A percentile compares a stretch with the other conserved stretches of the same genome.
Evolutionary conservation across 2,329 filamentous ascomycete species (phyloP).

Genomic region (Diaporthe vaccinii): DNA sequence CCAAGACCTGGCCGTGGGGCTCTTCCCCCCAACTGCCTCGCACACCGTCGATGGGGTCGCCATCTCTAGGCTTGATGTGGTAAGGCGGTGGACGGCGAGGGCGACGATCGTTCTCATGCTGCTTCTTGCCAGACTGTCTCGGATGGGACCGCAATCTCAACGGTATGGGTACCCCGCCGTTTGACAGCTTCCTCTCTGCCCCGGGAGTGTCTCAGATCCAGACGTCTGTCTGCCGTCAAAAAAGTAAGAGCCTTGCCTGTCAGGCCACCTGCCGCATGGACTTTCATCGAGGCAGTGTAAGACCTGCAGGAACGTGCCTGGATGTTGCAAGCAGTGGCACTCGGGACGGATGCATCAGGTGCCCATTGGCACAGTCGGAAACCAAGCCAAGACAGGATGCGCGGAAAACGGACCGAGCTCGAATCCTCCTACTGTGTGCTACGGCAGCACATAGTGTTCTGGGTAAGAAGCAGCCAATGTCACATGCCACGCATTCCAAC

Average conservation of each 20-base stretch:
- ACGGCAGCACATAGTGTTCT: neutral
- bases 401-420: slow-evolving; percentile 26
- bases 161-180: slow-evolving; percentile 31
- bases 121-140: slow-evolving; percentile 32
- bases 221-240: neutral
- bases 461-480: slow-evolving; percentile 21
- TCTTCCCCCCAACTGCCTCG: slow-evolving; percentile 15
- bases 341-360: neutral
- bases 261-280: slow-evolving; percentile 27
- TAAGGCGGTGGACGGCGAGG: slow-evolving; percentile 23
- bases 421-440: slow-evolving; percentile 21
- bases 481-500: neutral
- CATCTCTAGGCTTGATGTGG: slow-evolving; percentile 26
- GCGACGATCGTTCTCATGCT: slow-evolving; percentile 19
- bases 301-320: slow-evolving; percentile 21
- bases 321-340: slow-evolving; percentile 10
- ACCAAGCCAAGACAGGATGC: slow-evolving; percentile 27
- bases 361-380: slow-evolving; percentile 18
- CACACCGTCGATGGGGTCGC: slow-evolving; percentile 32
- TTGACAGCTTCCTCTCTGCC: slow-evolving; percentile 33
- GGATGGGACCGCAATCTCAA: slow-evolving; percentile 36
- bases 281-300: slow-evolving; percentile 21
- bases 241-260: slow-evolving; percentile 23
- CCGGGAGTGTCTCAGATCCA: slow-evolving; percentile 28
- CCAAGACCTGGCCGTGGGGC: slow-evolving; percentile 23